phyloP scores from a whole-genome alignment of 108 stramenopile genomes.

The Fragilaria radians region DNA sequence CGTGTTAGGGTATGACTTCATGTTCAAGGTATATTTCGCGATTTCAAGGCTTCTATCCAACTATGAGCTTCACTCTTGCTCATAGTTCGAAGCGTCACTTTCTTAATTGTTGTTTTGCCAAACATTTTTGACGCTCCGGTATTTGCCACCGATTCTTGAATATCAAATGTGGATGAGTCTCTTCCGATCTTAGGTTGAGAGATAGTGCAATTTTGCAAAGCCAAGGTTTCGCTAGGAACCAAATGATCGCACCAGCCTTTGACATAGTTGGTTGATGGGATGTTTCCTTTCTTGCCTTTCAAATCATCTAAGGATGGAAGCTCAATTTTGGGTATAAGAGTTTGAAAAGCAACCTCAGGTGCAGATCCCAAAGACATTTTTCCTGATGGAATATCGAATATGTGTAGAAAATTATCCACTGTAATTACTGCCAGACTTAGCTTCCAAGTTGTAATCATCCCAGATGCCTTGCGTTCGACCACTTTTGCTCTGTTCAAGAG shows the following conservation, averaged over 20 bases:
- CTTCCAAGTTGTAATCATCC: conserved; percentile 60
- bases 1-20: neutral
- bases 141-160: conserved; percentile 41
- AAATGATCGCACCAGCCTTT: conserved; percentile 62
- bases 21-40: conserved; percentile 1
- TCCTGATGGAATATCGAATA: conserved; percentile 59
- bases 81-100: conserved; percentile 39
- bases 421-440: conserved; percentile 57
- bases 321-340: conserved; percentile 51
- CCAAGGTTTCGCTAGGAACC: conserved; percentile 58
- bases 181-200: conserved; percentile 25
- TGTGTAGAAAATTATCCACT: conserved; percentile 58
- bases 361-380: conserved; percentile 43
- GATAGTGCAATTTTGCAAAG: conserved; percentile 48
- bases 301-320: conserved; percentile 33
- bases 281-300: conserved; percentile 13
- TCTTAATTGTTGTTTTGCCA: conserved; percentile 40
- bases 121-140: conserved; percentile 52
- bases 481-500: conserved; percentile 66
- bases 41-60: conserved; percentile 48
- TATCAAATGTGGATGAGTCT: conserved; percentile 44
- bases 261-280: conserved; percentile 16
- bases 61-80: conserved; percentile 51
- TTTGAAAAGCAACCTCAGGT: conserved; percentile 71
- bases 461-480: conserved; percentile 43